phyloP scores from a whole-genome alignment of 108 stramenopile genomes.

The Skeletonema tropicum region DNA sequence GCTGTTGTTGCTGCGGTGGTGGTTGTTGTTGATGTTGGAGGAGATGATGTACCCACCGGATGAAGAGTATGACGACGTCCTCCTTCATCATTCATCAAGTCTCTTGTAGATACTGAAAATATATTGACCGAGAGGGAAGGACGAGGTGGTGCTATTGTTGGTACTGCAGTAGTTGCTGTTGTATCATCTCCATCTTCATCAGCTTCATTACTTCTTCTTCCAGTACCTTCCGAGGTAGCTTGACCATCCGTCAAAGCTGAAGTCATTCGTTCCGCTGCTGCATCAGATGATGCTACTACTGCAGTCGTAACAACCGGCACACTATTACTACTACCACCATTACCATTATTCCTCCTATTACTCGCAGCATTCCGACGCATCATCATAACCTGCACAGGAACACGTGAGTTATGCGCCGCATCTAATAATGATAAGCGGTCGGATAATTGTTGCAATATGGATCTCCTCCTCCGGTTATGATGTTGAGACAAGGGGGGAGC shows the following conservation, averaged over 20 bases:
- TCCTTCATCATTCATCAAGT: background rate
- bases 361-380: slow-evolving; percentile 9
- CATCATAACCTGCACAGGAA: slow-evolving; percentile 55
- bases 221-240: background rate
- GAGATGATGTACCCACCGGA: background rate
- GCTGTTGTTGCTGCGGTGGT: background rate
- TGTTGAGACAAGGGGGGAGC: background rate
- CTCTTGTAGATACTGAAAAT: background rate
- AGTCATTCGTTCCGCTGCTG: no score
- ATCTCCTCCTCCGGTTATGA: slow-evolving; percentile 4
- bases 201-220: background rate
- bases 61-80: background rate
- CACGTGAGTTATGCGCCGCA: slow-evolving; percentile 58
- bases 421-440: slow-evolving; percentile 62
- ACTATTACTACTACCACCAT: background rate
- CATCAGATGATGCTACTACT: background rate
- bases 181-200: background rate
- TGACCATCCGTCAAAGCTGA: background rate
- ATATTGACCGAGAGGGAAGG: background rate
- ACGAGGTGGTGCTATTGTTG: background rate
- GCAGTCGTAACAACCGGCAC: background rate
- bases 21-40: background rate
- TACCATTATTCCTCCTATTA: no score
- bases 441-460: slow-evolving; percentile 38
- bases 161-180: background rate